These are phyloP conservation scores for Tetrahymena thermophila DNA, from an alignment of 73 alveolate genomes.

Conservation along the genomic window DNA sequence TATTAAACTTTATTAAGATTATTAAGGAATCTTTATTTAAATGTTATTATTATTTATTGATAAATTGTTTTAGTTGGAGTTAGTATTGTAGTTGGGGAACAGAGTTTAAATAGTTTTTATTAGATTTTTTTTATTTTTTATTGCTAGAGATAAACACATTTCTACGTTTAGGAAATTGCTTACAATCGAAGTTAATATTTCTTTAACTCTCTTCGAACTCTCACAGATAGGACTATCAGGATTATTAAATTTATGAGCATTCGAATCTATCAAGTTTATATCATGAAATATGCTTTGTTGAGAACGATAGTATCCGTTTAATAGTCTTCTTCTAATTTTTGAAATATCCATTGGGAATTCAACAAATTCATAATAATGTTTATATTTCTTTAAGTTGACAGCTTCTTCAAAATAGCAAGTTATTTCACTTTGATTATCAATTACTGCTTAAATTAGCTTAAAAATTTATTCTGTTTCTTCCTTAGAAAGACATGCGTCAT, in stretches of 20 bases:
- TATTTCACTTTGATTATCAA: neutral
- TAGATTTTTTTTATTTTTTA: neutral
- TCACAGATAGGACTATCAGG: neutral
- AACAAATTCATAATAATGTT: neutral
- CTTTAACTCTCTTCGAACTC: neutral
- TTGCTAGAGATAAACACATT: neutral
- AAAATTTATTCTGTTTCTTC: neutral
- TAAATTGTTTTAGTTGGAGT: neutral
- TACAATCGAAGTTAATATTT: neutral
- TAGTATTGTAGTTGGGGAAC: neutral
- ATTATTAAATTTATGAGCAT: neutral
- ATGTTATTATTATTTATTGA: neutral
- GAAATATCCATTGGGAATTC: neutral
- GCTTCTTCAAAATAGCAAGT: neutral
- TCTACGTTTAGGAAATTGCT: neutral
- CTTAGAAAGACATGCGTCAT: neutral
- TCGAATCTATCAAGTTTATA: neutral
- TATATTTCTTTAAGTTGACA: neutral
- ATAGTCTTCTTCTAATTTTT: neutral
- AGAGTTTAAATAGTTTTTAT: neutral
- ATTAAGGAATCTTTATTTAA: neutral
- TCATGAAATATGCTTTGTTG: neutral
- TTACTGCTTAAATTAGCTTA: neutral
- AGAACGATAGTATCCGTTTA: neutral
- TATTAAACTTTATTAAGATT: neutral